Conservation (phyloP, 768 basidiomycete species). For the Termitomyces sp. region DNA sequence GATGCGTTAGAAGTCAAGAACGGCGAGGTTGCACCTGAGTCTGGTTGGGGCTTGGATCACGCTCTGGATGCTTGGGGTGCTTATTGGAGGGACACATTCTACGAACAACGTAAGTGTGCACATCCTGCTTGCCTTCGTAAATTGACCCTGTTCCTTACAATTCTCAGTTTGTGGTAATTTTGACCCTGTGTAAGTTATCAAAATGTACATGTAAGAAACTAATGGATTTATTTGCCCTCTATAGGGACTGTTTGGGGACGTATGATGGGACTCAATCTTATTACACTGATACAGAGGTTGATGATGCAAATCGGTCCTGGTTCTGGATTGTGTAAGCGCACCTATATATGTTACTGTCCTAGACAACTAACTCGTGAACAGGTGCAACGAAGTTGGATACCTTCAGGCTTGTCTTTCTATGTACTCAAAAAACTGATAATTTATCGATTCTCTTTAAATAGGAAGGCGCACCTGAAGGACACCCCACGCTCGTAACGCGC, state of each 20-base stretch:
- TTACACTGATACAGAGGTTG: constrained; percentile 50
- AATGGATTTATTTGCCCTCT: not conserved
- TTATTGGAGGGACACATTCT: constrained; percentile 48
- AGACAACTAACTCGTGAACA: constrained; percentile 15
- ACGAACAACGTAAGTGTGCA: constrained; percentile 31
- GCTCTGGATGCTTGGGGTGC: constrained; percentile 58
- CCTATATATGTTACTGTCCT: not conserved
- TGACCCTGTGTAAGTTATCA: constrained; percentile 38
- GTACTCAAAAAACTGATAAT: not conserved
- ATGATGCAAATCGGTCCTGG: constrained; percentile 60
- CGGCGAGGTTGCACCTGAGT: constrained; percentile 38
- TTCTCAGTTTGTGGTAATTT: constrained; percentile 44
- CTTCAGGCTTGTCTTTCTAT: constrained; percentile 29
- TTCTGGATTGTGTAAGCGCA: constrained; percentile 55
- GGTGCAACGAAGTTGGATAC: constrained; percentile 67
- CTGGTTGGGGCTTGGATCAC: constrained; percentile 58
- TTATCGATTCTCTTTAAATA: constrained; percentile 9
- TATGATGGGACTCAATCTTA: constrained; percentile 31
- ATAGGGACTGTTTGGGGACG: constrained; percentile 34
- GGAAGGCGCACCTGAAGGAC: constrained; percentile 34
- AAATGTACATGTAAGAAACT: not conserved
- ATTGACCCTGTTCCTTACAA: not conserved
- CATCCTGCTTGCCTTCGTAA: not conserved
- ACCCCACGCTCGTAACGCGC: constrained; percentile 45
- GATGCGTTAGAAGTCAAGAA: constrained; percentile 62